Percentiles rank a stretch among this genome's conserved stretches.
Conservation (phyloP, 495 filamentous ascomycete species). For the Neurospora sublineolata region DNA sequence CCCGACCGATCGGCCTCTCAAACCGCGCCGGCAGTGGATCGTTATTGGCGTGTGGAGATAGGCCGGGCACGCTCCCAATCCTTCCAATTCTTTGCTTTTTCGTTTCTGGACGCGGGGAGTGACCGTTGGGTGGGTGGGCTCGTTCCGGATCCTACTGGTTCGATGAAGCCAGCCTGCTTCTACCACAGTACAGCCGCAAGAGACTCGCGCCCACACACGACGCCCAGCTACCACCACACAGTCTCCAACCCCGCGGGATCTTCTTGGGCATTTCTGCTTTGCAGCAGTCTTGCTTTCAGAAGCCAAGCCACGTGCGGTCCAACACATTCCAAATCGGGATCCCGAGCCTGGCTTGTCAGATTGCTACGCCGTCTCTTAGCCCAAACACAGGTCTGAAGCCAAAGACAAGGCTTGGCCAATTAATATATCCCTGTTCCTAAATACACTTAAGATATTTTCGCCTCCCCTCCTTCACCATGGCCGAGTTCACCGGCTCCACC, state of each 20-base stretch:
- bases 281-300: background rate
- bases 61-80: background rate
- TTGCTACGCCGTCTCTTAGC: background rate
- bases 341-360: background rate
- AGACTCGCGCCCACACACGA: constrained; percentile 7
- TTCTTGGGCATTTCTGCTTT: background rate
- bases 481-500: background rate
- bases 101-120: background rate
- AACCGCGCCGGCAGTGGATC: background rate
- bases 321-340: background rate
- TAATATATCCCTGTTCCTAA: constrained; percentile 11
- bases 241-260: background rate
- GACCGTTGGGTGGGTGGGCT: background rate
- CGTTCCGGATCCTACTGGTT: background rate
- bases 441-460: constrained; percentile 2
- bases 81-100: background rate
- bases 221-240: background rate
- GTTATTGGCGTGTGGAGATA: background rate
- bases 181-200: constrained; percentile 3
- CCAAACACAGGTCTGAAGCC: background rate
- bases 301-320: background rate
- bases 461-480: background rate
- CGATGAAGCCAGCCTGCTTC: background rate
- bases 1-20: background rate
- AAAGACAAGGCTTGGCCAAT: constrained; percentile 1